A percentile compares a stretch with the other conserved stretches of the same genome.
These are phyloP conservation scores for Fusarium devonianum DNA, from an alignment of 2,329 filamentous ascomycete genomes.

Conservation along the genomic window DNA sequence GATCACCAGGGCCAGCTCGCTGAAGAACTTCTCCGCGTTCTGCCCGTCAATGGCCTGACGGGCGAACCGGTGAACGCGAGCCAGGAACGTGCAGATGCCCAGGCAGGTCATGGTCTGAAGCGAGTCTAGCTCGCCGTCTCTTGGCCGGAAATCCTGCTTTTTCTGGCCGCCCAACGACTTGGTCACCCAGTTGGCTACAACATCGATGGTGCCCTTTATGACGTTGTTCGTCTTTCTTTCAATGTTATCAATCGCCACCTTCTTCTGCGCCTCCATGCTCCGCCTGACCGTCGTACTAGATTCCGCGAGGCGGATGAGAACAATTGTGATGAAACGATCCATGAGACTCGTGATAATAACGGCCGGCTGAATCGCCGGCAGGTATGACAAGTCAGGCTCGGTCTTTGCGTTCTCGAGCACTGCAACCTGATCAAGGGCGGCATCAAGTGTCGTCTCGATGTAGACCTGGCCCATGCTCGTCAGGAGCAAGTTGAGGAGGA, in stretches of 20 bases:
- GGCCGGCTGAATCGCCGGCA: constrained; percentile 79
- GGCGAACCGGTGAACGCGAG: constrained; percentile 68
- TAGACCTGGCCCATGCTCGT: constrained; percentile 88
- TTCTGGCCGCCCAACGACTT: constrained; percentile 79
- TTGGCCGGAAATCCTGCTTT: constrained; percentile 90
- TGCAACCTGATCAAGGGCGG: constrained; percentile 75
- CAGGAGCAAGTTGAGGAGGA: constrained; percentile 82
- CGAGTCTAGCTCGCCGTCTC: constrained; percentile 79
- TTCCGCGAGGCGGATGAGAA: constrained; percentile 87
- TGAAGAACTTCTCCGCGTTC: constrained; percentile 82
- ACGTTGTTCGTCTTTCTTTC: constrained; percentile 80
- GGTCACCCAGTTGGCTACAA: constrained; percentile 77
- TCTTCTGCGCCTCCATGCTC: constrained; percentile 86
- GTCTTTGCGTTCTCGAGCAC: constrained; percentile 79
- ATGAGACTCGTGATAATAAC: constrained; percentile 93
- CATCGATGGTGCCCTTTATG: constrained; percentile 66
- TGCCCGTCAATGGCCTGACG: constrained; percentile 78
- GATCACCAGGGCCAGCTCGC: constrained; percentile 82
- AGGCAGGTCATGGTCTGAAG: constrained; percentile 88
- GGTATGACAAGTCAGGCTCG: constrained; percentile 87
- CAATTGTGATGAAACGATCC: constrained; percentile 88
- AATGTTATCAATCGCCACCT: constrained; percentile 74
- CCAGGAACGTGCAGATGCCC: constrained; percentile 80
- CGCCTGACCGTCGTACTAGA: constrained; percentile 89
- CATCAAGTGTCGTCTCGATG: constrained; percentile 71